A percentile compares a stretch with the other conserved stretches of the same genome.
phyloP scores from a whole-genome alignment of 2,329 filamentous ascomycete species.

The Talaromyces sp. region DNA sequence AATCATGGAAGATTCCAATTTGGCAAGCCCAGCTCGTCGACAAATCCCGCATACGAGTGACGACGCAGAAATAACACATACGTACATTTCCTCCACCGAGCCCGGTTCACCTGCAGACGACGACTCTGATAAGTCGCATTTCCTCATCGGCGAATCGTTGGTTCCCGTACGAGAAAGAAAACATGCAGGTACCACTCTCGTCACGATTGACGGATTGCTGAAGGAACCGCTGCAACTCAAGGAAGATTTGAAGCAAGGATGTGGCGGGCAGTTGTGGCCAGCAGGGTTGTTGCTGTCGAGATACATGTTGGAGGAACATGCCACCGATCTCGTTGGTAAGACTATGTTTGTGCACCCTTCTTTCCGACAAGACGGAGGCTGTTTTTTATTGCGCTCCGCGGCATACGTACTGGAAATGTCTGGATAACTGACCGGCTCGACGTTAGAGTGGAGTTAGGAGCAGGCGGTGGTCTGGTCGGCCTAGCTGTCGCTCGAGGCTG shows the following conservation, averaged over 20 bases:
- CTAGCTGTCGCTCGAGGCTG: conserved; percentile 58
- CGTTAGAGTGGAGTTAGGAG: conserved; percentile 79
- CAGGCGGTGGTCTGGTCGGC: conserved; percentile 82
- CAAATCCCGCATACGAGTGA: not conserved
- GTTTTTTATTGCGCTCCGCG: not conserved
- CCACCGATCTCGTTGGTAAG: conserved; percentile 58
- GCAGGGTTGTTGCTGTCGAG: conserved; percentile 83
- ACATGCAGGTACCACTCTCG: conserved; percentile 47
- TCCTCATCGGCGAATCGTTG: conserved; percentile 52
- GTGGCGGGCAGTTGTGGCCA: conserved; percentile 91
- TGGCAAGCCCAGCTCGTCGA: not conserved
- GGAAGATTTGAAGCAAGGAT: conserved; percentile 82
- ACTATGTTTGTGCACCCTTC: conserved; percentile 62
- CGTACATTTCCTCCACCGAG: not conserved
- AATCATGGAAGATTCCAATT: not conserved
- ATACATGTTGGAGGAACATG: conserved; percentile 76
- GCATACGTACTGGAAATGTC: too few relatives aligned
- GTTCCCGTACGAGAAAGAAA: conserved; percentile 54
- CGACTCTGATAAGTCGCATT: conserved; percentile 27
- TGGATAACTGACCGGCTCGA: conserved; percentile 15
- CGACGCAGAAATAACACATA: not conserved
- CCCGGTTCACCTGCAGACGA: conserved; percentile 4
- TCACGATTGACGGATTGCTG: conserved; percentile 71
- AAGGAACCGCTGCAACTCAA: conserved; percentile 67
- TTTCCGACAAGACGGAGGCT: not conserved